These are phyloP conservation scores for Cymbopogon citratus DNA, from an alignment of 176 grass and related monocot species.

Conservation along the genomic window DNA sequence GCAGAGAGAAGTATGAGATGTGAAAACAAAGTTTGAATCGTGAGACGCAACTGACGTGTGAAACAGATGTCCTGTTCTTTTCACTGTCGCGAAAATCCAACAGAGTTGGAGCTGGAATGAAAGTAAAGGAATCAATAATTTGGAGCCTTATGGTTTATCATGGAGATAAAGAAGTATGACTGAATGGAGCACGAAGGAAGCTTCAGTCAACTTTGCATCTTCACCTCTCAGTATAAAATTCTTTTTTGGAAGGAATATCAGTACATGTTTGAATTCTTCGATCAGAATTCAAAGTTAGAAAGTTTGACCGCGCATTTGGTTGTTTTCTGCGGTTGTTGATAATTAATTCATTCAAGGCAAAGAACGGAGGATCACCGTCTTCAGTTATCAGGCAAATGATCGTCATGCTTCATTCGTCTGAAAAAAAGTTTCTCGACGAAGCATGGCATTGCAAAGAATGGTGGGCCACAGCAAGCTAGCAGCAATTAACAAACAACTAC, in stretches of 20 bases:
- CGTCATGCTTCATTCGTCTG: not conserved
- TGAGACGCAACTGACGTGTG: not conserved
- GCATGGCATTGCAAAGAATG: not conserved
- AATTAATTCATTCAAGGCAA: not conserved
- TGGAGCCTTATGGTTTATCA: not conserved
- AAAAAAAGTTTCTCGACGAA: not conserved
- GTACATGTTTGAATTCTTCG: slow-evolving; percentile 5
- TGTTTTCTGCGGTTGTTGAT: not conserved
- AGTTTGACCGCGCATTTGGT: not conserved
- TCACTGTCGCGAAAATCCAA: not conserved
- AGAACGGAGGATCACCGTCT: not conserved
- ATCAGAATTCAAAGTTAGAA: not conserved
- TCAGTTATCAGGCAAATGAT: not conserved
- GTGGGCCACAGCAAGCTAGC: not conserved
- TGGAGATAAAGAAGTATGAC: not conserved
- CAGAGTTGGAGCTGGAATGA: not conserved
- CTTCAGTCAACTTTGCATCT: not conserved
- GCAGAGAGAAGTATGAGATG: not conserved
- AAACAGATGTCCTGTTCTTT: not conserved
- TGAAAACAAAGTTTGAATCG: not conserved
- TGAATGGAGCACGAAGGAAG: not conserved
- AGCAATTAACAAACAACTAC: not conserved
- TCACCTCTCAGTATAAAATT: not conserved
- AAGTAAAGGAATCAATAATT: not conserved
- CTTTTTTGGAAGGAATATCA: not conserved